Conservation (phyloP, 371 early-diverging fungal genomes). For the Lichtheimia corymbifera region DNA sequence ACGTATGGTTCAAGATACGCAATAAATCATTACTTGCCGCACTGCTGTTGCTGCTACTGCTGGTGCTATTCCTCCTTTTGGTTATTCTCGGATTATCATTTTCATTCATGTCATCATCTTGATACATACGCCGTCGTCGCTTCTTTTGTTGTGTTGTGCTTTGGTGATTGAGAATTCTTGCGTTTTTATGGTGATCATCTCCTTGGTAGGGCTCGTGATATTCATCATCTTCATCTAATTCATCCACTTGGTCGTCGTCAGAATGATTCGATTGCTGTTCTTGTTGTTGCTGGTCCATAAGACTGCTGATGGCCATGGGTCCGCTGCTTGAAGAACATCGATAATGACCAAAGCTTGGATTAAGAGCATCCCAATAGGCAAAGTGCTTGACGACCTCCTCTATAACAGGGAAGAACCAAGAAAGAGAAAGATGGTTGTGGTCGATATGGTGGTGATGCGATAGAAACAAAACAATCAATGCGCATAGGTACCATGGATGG, state of each 20-base stretch:
- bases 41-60: neutral
- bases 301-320: conserved; percentile 49
- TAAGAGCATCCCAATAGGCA: conserved; percentile 49
- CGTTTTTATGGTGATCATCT: no score
- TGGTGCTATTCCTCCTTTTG: neutral
- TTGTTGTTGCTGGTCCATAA: conserved; percentile 27
- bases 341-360: conserved; percentile 34
- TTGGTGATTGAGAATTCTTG: no score
- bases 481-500: conserved; percentile 35
- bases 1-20: no score
- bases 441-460: neutral
- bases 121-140: no score
- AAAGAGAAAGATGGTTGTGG: conserved; percentile 6
- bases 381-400: conserved; percentile 48
- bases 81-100: neutral
- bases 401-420: conserved; percentile 14
- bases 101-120: neutral
- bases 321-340: conserved; percentile 11
- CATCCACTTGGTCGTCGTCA: neutral
- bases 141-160: no score
- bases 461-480: no score
- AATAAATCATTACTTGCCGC: no score
- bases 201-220: no score
- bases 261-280: neutral
- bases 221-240: no score